Evolutionary conservation across 805 yeast genomes (phyloP).

Genomic region (Maudiozyma serrabonitensis): DNA sequence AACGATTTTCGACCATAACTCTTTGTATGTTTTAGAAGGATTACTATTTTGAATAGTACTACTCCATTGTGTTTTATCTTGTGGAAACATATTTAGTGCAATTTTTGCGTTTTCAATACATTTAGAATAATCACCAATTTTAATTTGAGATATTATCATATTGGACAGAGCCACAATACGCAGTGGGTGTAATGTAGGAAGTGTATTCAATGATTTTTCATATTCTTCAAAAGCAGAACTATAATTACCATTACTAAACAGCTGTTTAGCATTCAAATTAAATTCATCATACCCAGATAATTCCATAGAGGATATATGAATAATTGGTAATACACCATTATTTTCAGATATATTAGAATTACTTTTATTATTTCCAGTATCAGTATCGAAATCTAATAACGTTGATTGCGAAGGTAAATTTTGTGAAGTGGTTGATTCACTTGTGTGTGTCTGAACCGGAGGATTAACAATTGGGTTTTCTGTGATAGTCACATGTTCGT

Average conservation of each 20-base stretch:
- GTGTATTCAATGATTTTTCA: constrained; percentile 40
- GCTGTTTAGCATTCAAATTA: constrained; percentile 47
- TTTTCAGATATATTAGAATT: neutral
- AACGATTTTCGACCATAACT: constrained; percentile 65
- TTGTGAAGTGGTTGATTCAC: neutral
- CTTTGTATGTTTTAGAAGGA: constrained; percentile 31
- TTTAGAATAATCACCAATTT: constrained; percentile 54
- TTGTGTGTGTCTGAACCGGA: neutral
- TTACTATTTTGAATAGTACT: constrained; percentile 35
- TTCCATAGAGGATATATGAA: constrained; percentile 23
- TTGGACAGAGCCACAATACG: constrained; percentile 67
- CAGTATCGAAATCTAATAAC: constrained; percentile 14
- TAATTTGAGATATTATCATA: constrained; percentile 55
- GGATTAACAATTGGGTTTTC: neutral
- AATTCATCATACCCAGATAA: constrained; percentile 34
- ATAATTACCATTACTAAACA: constrained; percentile 79
- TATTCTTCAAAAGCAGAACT: constrained; percentile 53
- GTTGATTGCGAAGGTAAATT: no score
- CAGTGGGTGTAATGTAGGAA: constrained; percentile 58
- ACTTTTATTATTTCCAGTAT: neutral
- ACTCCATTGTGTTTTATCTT: constrained; percentile 27
- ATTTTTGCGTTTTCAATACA: constrained; percentile 23
- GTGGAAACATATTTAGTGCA: constrained; percentile 29
- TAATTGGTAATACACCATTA: neutral
- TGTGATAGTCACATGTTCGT: neutral